Percentiles rank a stretch among this genome's conserved stretches.
phyloP scores from a whole-genome alignment of 768 basidiomycete genomes.

The Cystofilobasidium bisporidii region DNA sequence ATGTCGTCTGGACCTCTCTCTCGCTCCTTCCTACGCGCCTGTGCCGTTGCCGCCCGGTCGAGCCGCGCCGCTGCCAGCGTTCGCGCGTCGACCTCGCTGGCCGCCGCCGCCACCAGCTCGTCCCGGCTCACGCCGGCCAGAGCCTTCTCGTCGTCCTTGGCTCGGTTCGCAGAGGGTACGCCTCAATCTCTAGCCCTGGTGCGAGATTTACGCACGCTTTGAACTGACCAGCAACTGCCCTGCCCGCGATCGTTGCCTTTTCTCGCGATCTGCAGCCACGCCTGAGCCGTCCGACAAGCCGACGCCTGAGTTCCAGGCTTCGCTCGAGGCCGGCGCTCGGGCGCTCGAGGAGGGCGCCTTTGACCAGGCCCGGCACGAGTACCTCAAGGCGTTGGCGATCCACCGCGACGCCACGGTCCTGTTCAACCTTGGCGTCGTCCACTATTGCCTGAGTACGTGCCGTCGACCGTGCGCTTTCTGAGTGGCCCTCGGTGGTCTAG shows the following conservation, averaged over 20 bases:
- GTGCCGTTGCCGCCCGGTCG: background rate
- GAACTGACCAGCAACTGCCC: no score
- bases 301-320: background rate
- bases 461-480: background rate
- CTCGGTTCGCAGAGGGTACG: background rate
- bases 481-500: no score
- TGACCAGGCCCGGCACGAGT: slow-evolving; percentile 15
- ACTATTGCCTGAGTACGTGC: slow-evolving; percentile 25
- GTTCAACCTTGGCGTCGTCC: slow-evolving; percentile 24
- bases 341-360: slow-evolving; percentile 20
- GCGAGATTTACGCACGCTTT: no score
- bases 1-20: slow-evolving; percentile 3
- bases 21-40: background rate
- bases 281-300: background rate
- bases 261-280: background rate
- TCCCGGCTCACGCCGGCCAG: background rate
- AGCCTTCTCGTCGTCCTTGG: background rate
- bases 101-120: background rate
- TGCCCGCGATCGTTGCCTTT: background rate
- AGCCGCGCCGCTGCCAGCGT: background rate
- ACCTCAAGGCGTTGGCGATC: slow-evolving; percentile 17
- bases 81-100: background rate
- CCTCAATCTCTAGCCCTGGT: background rate
- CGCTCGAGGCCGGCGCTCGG: slow-evolving; percentile 8
- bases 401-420: slow-evolving; percentile 14